Evolutionary conservation across 2,329 filamentous ascomycete genomes (phyloP).

Genomic region (Keithomyces neogunnii): DNA sequence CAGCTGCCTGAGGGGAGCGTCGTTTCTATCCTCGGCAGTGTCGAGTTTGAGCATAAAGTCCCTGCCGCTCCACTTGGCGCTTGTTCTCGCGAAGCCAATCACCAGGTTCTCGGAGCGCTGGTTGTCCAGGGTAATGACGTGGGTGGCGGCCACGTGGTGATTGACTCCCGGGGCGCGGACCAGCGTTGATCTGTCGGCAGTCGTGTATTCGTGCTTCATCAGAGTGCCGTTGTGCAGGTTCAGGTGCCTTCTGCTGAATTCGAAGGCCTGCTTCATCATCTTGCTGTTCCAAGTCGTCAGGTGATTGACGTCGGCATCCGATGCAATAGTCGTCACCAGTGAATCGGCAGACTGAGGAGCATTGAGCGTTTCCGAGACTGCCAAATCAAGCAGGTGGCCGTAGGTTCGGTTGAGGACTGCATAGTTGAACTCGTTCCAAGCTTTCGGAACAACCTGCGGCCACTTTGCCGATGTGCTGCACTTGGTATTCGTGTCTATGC

Average conservation of each 20-base stretch:
- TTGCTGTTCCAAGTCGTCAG: background rate
- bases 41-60: background rate
- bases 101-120: background rate
- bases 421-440: background rate
- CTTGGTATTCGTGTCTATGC: too few relatives aligned
- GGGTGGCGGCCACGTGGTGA: background rate
- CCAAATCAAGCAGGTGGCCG: background rate
- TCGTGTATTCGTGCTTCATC: background rate
- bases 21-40: background rate
- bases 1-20: background rate
- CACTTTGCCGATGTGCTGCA: too few relatives aligned
- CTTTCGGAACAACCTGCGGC: too few relatives aligned
- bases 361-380: background rate
- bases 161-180: background rate
- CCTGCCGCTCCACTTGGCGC: background rate
- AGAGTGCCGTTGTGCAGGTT: fast-evolving
- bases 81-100: background rate
- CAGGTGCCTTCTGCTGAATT: background rate
- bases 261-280: background rate
- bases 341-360: background rate
- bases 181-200: background rate
- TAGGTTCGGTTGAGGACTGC: background rate
- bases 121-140: background rate
- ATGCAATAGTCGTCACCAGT: background rate
- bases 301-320: background rate